Evolutionary conservation across 768 basidiomycete genomes (phyloP).

Genomic region (Lentinula detonsa): DNA sequence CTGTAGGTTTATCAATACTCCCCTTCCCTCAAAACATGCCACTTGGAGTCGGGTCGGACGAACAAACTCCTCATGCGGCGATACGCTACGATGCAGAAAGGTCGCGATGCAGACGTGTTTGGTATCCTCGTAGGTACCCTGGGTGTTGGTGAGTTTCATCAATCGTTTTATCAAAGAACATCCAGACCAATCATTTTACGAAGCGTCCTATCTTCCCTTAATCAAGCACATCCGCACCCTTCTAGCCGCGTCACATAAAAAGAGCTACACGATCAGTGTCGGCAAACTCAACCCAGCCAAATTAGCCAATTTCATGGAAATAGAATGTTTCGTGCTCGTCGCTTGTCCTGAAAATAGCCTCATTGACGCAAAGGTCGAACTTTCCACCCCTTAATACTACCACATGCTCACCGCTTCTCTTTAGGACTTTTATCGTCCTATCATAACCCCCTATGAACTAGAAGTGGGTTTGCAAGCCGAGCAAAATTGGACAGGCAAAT

Average conservation of each 20-base stretch:
- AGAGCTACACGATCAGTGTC: conserved; percentile 91
- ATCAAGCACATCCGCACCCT: conserved; percentile 74
- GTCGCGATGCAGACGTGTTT: conserved; percentile 88
- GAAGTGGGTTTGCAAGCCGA: conserved; percentile 70
- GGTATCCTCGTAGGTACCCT: conserved; percentile 94
- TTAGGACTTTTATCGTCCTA: conserved; percentile 86
- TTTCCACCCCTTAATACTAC: neutral
- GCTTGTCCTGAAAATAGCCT: conserved; percentile 93
- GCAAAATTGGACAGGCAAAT: conserved; percentile 68
- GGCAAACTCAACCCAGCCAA: conserved; percentile 95
- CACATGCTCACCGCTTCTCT: neutral
- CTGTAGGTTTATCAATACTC: conserved; percentile 73
- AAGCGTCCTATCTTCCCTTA: conserved; percentile 82
- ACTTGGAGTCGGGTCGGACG: conserved; percentile 59
- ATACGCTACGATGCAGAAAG: conserved; percentile 81
- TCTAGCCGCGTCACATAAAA: conserved; percentile 67
- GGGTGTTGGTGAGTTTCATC: conserved; percentile 59
- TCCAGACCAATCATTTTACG: neutral
- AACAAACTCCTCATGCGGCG: conserved; percentile 87
- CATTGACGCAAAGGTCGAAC: conserved; percentile 57
- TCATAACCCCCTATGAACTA: conserved; percentile 91
- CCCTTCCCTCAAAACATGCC: conserved; percentile 40
- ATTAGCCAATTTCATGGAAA: conserved; percentile 91
- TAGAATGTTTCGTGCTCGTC: conserved; percentile 93
- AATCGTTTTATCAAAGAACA: no score